Conservation (phyloP, 345 rosid genomes). For the Salix dunnii region DNA sequence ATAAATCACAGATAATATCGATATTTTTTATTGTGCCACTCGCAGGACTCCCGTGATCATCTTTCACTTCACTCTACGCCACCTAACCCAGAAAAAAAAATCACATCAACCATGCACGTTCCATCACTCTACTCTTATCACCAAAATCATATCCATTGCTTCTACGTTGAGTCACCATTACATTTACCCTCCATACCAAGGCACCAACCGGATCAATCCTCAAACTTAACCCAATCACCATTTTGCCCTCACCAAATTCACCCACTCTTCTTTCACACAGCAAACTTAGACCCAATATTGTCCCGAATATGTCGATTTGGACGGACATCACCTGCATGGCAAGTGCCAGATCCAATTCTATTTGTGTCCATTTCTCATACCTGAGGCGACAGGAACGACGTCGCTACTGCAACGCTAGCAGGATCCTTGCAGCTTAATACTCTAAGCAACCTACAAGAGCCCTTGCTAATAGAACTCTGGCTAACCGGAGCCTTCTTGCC, state of each 20-base stretch:
- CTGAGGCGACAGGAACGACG: constrained; percentile 44
- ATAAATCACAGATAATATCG: background rate
- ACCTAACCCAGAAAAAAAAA: background rate
- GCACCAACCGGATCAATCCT: background rate
- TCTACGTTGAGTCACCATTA: background rate
- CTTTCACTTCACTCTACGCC: constrained; percentile 17
- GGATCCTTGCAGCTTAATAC: constrained; percentile 66
- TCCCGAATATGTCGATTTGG: background rate
- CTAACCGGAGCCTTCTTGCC: constrained; percentile 16
- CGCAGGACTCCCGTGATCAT: constrained; percentile 45
- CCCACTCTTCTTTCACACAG: background rate
- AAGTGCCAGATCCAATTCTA: background rate
- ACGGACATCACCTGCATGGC: background rate
- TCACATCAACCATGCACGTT: constrained; percentile 12
- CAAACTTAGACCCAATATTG: constrained; percentile 1
- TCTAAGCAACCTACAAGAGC: constrained; percentile 50
- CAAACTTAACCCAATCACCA: background rate
- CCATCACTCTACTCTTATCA: constrained; percentile 11
- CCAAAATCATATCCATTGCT: background rate
- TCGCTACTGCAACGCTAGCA: constrained; percentile 48
- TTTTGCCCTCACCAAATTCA: background rate
- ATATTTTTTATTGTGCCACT: constrained; percentile 19
- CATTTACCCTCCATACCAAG: background rate
- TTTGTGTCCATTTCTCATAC: constrained; percentile 6
- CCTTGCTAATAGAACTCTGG: constrained; percentile 30